These are phyloP conservation scores for Pichia phayaonensis DNA, from an alignment of 805 yeast genomes.

Conservation along the genomic window DNA sequence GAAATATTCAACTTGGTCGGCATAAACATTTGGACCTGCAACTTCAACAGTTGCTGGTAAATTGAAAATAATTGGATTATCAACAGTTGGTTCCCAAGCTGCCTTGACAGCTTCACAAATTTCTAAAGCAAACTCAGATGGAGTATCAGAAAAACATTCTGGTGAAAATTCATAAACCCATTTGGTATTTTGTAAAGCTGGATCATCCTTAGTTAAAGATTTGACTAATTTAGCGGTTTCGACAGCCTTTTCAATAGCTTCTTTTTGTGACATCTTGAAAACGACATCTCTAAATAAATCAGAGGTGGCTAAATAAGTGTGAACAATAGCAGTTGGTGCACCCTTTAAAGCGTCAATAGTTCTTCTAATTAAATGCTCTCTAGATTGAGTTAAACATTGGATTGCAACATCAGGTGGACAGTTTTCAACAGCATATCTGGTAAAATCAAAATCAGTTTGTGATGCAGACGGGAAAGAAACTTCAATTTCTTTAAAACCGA, in stretches of 20 bases:
- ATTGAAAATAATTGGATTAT: slow-evolving; percentile 68
- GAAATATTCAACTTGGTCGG: slow-evolving; percentile 75
- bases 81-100: slow-evolving; percentile 74
- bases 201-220: slow-evolving; percentile 69
- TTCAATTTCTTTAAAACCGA: slow-evolving; percentile 77
- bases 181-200: slow-evolving; percentile 49
- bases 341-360: slow-evolving; percentile 69
- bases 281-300: slow-evolving; percentile 71
- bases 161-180: slow-evolving; percentile 77
- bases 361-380: slow-evolving; percentile 66
- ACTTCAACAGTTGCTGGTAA: slow-evolving; percentile 79
- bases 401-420: slow-evolving; percentile 70
- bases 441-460: slow-evolving; percentile 76
- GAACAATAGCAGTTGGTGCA: slow-evolving; percentile 65
- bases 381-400: slow-evolving; percentile 70
- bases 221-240: slow-evolving; percentile 62
- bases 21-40: slow-evolving; percentile 67
- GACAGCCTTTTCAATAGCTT: slow-evolving; percentile 60
- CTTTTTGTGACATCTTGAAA: slow-evolving; percentile 62
- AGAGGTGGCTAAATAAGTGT: slow-evolving; percentile 69
- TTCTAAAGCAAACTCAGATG: slow-evolving; percentile 64
- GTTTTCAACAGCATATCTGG: slow-evolving; percentile 69
- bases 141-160: slow-evolving; percentile 71
- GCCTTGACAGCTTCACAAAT: slow-evolving; percentile 74
- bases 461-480: slow-evolving; percentile 78